Conservation (phyloP, 176 grass and related monocot species). For the Miscanthus lutarioriparius region DNA sequence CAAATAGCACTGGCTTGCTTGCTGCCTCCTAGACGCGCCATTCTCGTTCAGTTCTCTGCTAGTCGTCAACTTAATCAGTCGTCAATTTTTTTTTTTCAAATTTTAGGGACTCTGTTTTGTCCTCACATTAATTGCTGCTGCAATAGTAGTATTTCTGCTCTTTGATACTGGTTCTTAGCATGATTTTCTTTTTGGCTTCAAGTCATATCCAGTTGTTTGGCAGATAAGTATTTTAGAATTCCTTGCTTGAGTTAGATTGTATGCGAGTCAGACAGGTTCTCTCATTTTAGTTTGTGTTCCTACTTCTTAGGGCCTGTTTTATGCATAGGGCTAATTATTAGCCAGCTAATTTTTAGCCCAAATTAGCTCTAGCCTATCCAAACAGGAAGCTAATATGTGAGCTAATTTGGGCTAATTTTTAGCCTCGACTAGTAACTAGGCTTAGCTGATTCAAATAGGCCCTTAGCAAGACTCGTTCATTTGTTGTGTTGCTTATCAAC, state of each 20-base stretch:
- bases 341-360: neutral
- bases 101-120: neutral
- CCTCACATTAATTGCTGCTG: neutral
- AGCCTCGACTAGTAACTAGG: neutral
- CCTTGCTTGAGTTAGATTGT: neutral
- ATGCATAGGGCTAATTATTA: neutral
- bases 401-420: neutral
- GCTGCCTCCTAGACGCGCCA: neutral
- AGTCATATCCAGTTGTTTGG: neutral
- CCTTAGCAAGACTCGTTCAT: neutral
- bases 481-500: neutral
- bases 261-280: neutral
- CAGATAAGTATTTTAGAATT: neutral
- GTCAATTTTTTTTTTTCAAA: neutral
- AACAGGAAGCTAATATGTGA: neutral
- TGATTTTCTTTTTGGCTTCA: neutral
- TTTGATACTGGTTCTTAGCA: neutral
- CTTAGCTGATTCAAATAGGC: neutral
- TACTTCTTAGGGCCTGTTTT: neutral
- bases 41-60: neutral
- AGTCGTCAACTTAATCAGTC: neutral
- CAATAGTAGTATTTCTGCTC: neutral
- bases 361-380: neutral
- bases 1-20: neutral
- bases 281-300: neutral